Conservation (phyloP, 106 monocot species). For the Acorus gramineus region DNA sequence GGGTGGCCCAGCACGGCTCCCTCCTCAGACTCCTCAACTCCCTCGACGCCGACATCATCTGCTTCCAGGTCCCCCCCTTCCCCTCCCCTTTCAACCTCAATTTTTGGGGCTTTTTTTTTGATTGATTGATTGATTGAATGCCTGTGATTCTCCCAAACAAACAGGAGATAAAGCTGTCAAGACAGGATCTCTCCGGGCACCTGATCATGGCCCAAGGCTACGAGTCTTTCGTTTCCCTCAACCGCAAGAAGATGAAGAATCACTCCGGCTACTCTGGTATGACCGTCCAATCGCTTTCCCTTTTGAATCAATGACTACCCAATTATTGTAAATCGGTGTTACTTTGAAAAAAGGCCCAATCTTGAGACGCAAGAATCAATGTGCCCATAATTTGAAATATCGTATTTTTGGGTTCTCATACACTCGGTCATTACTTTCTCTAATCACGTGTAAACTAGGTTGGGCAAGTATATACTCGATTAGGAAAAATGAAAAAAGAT, state of each 20-base stretch:
- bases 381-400: too few species aligned
- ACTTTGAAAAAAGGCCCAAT: too few species aligned
- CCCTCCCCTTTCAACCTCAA: background rate
- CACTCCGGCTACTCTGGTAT: conserved; percentile 76
- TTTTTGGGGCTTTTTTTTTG: background rate
- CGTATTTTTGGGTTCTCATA: too few species aligned
- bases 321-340: too few species aligned
- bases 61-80: conserved; percentile 58
- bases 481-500: too few species aligned
- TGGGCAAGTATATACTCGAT: too few species aligned
- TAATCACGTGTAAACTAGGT: too few species aligned
- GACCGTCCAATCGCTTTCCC: background rate
- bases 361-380: too few species aligned
- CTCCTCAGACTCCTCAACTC: conserved; percentile 88
- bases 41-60: conserved; percentile 94
- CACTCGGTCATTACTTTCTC: too few species aligned
- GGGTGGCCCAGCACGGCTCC: conserved; percentile 87
- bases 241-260: conserved; percentile 44
- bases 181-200: conserved; percentile 76
- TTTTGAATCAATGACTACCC: too few species aligned
- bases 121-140: conserved; percentile 1
- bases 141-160: background rate
- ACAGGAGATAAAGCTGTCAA: conserved; percentile 80
- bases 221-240: conserved; percentile 81
- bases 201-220: conserved; percentile 83